Base-by-base conservation (phyloP, 805 yeast genomes). In the Kregervanrija delftensis region DNA sequence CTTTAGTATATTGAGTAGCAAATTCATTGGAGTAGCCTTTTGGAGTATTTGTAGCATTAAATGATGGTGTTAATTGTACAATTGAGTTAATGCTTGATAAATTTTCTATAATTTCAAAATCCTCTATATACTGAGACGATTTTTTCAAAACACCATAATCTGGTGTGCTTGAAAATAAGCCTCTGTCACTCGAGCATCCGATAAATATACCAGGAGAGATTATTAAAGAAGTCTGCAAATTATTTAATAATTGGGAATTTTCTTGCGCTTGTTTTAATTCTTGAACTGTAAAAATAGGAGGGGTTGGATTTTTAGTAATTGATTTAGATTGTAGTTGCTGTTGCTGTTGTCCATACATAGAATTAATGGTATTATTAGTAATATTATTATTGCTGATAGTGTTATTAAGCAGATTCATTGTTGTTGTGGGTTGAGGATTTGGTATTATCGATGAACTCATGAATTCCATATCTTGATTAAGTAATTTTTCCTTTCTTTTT, bases 181-280 rank as follows among this genome's bases (percentile, higher is more conserved):
- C 63, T 44, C 74, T 73, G 48, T 69, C 73, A 4, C 71, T 65
- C 37, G 59, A 59, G 11, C 83, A 85, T 35, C 86, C 83, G 48
- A 90, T 72, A 56, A 81, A 90, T 3, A 88, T 81, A n/a, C 95
- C 96, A 0, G 96, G 96, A 15, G 95, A 79, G 30, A 87, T 69
- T 11, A 90, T 69, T 31, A 76, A 72, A 22, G 85, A 72, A 10
- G 79, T 68, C 35, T 74, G 68, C 28, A 84, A 72, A 38, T 83
- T 76, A 47, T 73, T 75, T 46, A 82, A 67, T 40, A 88, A 59
- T 2, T 72, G 63, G 6, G 79, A 70, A 0, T 75, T 69, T 51
- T 75, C 79, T 51, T 77, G 79, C 59, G 85, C 70, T 15, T 79
- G 74, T 47, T 69, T 74, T 32, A 76, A 57, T 45, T 62, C 62